A percentile compares a stretch with the other conserved stretches of the same genome.
Conservation (phyloP, 768 basidiomycete species). For the Pleurotus djamor region DNA sequence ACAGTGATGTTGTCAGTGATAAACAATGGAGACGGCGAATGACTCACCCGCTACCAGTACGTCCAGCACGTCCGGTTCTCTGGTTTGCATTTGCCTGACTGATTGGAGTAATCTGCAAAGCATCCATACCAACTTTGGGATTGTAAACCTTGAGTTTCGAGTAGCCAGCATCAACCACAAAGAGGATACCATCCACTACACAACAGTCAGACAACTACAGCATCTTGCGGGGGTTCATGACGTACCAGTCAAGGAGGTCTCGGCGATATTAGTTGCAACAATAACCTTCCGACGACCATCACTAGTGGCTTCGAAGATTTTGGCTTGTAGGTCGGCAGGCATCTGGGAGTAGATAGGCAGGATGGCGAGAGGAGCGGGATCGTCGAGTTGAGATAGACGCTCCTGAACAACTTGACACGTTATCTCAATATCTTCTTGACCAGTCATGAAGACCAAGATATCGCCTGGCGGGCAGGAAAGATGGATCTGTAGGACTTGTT, state of each 20-base stretch:
- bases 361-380: slow-evolving; percentile 84
- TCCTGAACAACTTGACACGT: slow-evolving; percentile 95
- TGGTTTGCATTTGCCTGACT: slow-evolving; percentile 99
- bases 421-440: slow-evolving; percentile 98
- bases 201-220: slow-evolving; percentile 9
- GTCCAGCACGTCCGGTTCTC: slow-evolving; percentile 92
- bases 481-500: slow-evolving; percentile 97
- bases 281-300: slow-evolving; percentile 97
- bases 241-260: slow-evolving; percentile 91
- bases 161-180: slow-evolving; percentile 95
- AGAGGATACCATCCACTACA: slow-evolving; percentile 94
- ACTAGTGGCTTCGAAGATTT: slow-evolving; percentile 92
- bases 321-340: slow-evolving; percentile 98
- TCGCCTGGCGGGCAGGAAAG: slow-evolving; percentile 91
- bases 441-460: slow-evolving; percentile 98
- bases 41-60: slow-evolving; percentile 90
- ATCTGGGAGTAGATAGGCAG: slow-evolving; percentile 99
- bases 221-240: slow-evolving; percentile 3
- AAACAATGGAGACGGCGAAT: background rate
- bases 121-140: slow-evolving; percentile 99
- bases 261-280: slow-evolving; percentile 98
- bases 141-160: slow-evolving; percentile 99
- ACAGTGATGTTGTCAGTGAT: slow-evolving; percentile 9
- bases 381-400: slow-evolving; percentile 88
- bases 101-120: slow-evolving; percentile 97